Base-by-base conservation (phyloP, 441 rosid species). In the Eruca vesicaria region DNA sequence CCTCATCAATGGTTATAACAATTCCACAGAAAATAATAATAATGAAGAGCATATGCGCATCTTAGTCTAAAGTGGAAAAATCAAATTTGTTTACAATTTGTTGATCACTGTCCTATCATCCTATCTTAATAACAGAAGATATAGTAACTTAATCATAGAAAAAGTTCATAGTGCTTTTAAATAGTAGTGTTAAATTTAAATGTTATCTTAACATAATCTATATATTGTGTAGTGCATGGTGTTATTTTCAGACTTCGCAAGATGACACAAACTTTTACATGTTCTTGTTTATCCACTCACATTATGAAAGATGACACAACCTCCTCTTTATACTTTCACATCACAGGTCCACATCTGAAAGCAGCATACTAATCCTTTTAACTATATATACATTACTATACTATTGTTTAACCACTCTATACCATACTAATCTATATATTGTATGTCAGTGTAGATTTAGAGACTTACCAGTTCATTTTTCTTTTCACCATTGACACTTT, bases 381-480 rank as follows among this genome's bases (percentile, higher is more conserved):
- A 19, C 14, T n/a, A 23, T 23, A 23, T 23, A 23, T 3, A 23
- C 57, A 41, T 73, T 16, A 48, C 21, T 18, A 48, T 48, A 3
- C 21, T 48, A 16, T 8, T 3, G 56, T 50, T 16, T 23, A 18
- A 18, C 56, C 56, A 50, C 56, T 50, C 21, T 50, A 4, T 38
- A 36, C 48, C 12, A 38, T 38, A 5, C n/a, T 38, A 43, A 7
- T 35, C 41, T 9, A 8, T 43, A 7, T 5, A 3, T n/a, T 18
- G 18, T 50, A 50, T 50, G 56, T 18, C 23, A 20, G 56, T 16
- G 11, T 50, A 8, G 23, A 50, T 50, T 50, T 18, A 57, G 77
- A 59, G 58, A 53, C 58, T 59, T 67, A 48, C 6, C 62, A 10
- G 62, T 74, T 58, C 28, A 53, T 53, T 67, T 74, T 48, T 72